A percentile compares a stretch with the other conserved stretches of the same genome.
These are phyloP conservation scores for Populus hybrid DNA, from an alignment of 441 rosid species.

Conservation along the genomic window DNA sequence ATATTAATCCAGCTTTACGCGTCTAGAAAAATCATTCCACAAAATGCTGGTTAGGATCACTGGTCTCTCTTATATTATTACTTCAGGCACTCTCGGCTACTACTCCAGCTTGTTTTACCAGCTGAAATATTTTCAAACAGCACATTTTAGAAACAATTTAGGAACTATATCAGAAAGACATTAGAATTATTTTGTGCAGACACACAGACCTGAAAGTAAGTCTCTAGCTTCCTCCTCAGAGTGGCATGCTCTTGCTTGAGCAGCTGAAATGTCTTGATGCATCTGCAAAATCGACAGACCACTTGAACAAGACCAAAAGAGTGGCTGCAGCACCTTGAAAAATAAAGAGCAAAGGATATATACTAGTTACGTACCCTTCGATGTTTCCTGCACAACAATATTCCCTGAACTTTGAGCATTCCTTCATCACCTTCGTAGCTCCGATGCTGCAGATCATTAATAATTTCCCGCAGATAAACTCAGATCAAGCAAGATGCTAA, in stretches of 20 bases:
- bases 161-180: background rate
- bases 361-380: slow-evolving; percentile 39
- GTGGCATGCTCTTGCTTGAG: slow-evolving; percentile 47
- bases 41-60: background rate
- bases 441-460: slow-evolving; percentile 43
- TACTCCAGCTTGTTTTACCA: slow-evolving; percentile 20
- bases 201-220: slow-evolving; percentile 46
- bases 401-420: slow-evolving; percentile 43
- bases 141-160: background rate
- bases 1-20: background rate
- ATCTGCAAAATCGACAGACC: slow-evolving; percentile 31
- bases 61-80: background rate
- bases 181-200: background rate
- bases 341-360: background rate
- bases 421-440: slow-evolving; percentile 48
- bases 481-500: background rate
- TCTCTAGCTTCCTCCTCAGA: slow-evolving; percentile 48
- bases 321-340: no score
- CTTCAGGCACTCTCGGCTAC: background rate
- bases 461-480: background rate
- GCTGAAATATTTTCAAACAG: slow-evolving; percentile 14
- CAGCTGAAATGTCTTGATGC: slow-evolving; percentile 41
- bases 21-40: background rate
- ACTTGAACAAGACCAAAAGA: background rate
- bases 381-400: slow-evolving; percentile 41